phyloP scores from a whole-genome alignment of 345 rosid genomes.

The Acer saccharum region DNA sequence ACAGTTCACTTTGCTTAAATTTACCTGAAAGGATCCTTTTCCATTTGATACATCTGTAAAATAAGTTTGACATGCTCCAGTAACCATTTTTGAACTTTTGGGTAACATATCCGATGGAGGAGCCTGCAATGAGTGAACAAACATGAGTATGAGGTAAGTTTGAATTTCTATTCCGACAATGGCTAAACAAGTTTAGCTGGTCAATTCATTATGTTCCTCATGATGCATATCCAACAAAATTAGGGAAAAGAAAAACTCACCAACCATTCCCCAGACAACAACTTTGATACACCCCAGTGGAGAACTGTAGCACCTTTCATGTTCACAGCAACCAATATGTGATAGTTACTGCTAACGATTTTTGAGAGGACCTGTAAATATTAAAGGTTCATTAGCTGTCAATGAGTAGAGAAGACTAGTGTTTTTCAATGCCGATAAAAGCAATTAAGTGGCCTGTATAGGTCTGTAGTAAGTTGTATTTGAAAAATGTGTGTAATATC shows the following conservation, averaged over 20 bases:
- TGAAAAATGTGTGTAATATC: not conserved
- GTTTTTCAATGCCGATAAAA: not conserved
- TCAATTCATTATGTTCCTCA: constrained; percentile 3
- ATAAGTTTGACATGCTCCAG: constrained; percentile 62
- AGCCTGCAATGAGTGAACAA: constrained; percentile 27
- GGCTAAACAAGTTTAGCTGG: not conserved
- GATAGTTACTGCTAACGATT: constrained; percentile 38
- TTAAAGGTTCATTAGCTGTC: constrained; percentile 10
- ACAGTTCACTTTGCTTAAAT: not conserved
- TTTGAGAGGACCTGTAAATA: constrained; percentile 44
- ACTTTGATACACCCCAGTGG: constrained; percentile 64
- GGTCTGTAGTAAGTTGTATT: not conserved
- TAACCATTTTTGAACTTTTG: constrained; percentile 52
- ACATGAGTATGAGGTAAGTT: not conserved
- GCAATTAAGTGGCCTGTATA: not conserved
- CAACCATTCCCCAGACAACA: constrained; percentile 58
- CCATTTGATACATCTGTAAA: constrained; percentile 41
- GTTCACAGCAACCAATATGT: constrained; percentile 49
- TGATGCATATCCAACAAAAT: not conserved
- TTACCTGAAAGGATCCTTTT: constrained; percentile 57
- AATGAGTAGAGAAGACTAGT: not conserved
- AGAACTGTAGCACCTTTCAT: constrained; percentile 52
- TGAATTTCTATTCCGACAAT: not conserved
- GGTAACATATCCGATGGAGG: constrained; percentile 62
- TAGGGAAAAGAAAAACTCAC: constrained; percentile 37